Conservation (phyloP, 805 yeast genomes). For the Myxozyma geophila region DNA sequence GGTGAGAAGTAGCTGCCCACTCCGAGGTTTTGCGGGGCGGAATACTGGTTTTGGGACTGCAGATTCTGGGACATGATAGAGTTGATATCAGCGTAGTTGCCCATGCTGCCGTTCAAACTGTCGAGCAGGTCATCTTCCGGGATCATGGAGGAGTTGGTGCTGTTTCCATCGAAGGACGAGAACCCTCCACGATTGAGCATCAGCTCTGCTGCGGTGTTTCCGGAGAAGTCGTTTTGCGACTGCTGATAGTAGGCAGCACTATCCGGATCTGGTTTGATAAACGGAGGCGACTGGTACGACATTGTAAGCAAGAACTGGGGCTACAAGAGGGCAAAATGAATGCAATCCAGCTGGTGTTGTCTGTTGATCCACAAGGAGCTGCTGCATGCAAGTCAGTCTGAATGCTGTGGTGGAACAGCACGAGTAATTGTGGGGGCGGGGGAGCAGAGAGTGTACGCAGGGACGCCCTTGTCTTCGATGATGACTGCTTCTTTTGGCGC, state of each 20-base stretch:
- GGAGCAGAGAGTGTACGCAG: background rate
- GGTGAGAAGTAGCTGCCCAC: constrained; percentile 34
- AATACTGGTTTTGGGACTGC: background rate
- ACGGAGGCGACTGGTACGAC: constrained; percentile 34
- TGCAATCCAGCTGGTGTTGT: background rate
- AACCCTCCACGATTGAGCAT: constrained; percentile 32
- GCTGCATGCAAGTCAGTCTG: background rate
- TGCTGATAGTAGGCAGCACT: constrained; percentile 11
- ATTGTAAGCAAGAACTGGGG: constrained; percentile 4
- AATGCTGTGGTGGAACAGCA: background rate
- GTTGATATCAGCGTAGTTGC: constrained; percentile 11
- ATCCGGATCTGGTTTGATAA: constrained; percentile 37
- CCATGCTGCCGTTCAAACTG: background rate
- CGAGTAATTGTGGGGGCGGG: constrained; percentile 1
- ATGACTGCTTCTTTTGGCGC: background rate
- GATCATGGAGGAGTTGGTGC: constrained; percentile 30
- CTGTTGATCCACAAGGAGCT: no score
- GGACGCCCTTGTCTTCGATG: background rate
- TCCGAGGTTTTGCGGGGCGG: constrained; percentile 7
- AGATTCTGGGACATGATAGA: background rate
- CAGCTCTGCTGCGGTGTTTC: background rate
- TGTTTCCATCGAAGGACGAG: constrained; percentile 25
- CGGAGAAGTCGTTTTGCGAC: constrained; percentile 2
- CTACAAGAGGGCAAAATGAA: background rate
- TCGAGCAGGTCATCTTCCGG: constrained; percentile 35